phyloP scores from a whole-genome alignment of 2,329 filamentous ascomycete genomes.

The Claviceps arundinis region DNA sequence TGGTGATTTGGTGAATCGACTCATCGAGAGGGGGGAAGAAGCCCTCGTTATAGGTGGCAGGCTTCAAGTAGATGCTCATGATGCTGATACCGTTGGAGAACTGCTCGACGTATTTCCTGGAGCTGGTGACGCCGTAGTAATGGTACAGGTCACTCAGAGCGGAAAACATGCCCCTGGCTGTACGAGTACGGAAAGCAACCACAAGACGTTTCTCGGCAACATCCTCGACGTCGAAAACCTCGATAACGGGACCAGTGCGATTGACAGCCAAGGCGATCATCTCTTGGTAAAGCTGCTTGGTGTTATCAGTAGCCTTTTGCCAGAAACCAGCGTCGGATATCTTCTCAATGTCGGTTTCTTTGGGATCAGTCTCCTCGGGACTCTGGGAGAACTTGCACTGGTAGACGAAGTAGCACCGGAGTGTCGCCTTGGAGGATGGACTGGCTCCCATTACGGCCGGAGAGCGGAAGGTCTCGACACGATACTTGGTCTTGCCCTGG shows the following conservation, averaged over 20 bases:
- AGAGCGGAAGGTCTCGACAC: conserved; percentile 94
- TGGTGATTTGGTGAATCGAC: conserved; percentile 97
- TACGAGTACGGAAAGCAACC: conserved; percentile 85
- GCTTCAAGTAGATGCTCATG: conserved; percentile 88
- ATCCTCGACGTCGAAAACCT: conserved; percentile 91
- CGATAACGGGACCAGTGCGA: conserved; percentile 87
- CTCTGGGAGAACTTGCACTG: conserved; percentile 78
- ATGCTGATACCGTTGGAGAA: conserved; percentile 97
- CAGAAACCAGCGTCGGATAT: conserved; percentile 91
- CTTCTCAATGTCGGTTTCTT: conserved; percentile 79
- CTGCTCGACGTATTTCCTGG: conserved; percentile 95
- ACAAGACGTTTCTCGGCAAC: conserved; percentile 88
- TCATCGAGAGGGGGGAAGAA: conserved; percentile 72
- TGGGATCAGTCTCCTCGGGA: conserved; percentile 54
- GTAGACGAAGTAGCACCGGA: conserved; percentile 98
- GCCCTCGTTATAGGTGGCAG: conserved; percentile 44
- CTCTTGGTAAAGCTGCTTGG: conserved; percentile 88
- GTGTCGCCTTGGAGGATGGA: conserved; percentile 59
- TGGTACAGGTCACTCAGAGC: conserved; percentile 93
- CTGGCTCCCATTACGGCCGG: conserved; percentile 60
- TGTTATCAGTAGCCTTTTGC: conserved; percentile 91
- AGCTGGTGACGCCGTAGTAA: conserved; percentile 94
- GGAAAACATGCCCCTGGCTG: conserved; percentile 86
- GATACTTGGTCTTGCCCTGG: conserved; percentile 62
- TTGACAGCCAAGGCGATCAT: conserved; percentile 76